Evolutionary conservation across 805 yeast species (phyloP).

Genomic region (Spathaspora gorwiae): DNA sequence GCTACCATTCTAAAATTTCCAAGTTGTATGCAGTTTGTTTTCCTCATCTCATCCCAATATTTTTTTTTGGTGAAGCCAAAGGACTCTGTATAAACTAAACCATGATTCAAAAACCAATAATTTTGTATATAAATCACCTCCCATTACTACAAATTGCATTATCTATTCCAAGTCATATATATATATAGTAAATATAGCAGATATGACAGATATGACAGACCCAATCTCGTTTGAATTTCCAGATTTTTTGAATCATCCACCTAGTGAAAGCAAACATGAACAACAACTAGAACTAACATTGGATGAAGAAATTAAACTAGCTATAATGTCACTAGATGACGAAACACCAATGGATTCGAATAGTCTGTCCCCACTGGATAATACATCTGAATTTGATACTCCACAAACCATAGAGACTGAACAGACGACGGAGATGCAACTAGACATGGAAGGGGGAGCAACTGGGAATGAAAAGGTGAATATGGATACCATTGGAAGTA

Average conservation of each 20-base stretch:
- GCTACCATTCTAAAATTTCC: too few relatives aligned
- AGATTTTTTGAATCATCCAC: background rate
- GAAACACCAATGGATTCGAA: background rate
- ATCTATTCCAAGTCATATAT: background rate
- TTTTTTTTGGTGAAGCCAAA: background rate
- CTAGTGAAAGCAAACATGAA: background rate
- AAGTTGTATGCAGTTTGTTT: background rate
- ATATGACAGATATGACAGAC: background rate
- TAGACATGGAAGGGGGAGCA: background rate
- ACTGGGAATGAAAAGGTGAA: constrained; percentile 43
- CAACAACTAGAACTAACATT: background rate
- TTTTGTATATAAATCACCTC: background rate
- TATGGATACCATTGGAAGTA: constrained; percentile 15
- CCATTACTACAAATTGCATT: background rate
- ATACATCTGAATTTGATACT: background rate
- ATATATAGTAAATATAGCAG: background rate
- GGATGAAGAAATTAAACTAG: constrained; percentile 3
- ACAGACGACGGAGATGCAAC: background rate
- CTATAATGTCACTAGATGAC: background rate
- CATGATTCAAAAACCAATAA: too few relatives aligned
- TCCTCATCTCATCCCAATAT: constrained; percentile 1
- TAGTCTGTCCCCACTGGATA: background rate
- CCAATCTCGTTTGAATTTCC: background rate
- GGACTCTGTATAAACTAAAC: too few relatives aligned
- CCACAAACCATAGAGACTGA: constrained; percentile 1